A percentile compares a stretch with the other conserved stretches of the same genome.
Evolutionary conservation across 176 grass and related monocot genomes (phyloP).

Genomic region (Oryza punctata): DNA sequence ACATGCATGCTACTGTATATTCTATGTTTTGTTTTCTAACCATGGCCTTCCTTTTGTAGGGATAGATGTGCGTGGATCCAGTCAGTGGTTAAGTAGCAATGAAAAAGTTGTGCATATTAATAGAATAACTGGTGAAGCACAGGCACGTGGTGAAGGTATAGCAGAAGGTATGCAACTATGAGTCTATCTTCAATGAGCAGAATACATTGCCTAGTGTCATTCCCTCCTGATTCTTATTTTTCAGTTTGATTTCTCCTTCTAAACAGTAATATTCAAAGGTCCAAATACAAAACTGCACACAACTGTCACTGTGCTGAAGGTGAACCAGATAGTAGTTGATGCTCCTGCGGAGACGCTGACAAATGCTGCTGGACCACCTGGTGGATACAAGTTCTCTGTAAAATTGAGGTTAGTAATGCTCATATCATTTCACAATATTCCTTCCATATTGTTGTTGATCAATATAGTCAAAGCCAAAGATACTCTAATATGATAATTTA

Average conservation of each 20-base stretch:
- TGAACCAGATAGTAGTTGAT: slow-evolving; percentile 71
- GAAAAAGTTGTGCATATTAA: slow-evolving; percentile 69
- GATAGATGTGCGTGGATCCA: slow-evolving; percentile 46
- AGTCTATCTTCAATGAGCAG: neutral
- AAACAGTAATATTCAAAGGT: slow-evolving; percentile 72
- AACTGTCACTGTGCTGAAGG: slow-evolving; percentile 59
- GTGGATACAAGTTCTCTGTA: slow-evolving; percentile 73
- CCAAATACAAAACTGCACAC: slow-evolving; percentile 75
- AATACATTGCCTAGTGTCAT: slow-evolving; percentile 1
- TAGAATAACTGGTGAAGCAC: slow-evolving; percentile 73
- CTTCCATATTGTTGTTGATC: slow-evolving; percentile 22
- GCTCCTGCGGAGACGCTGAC: slow-evolving; percentile 63
- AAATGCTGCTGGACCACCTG: slow-evolving; percentile 61
- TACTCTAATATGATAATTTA: neutral
- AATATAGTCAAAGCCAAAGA: slow-evolving; percentile 27
- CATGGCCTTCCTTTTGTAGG: slow-evolving; percentile 37
- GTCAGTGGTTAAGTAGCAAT: slow-evolving; percentile 87
- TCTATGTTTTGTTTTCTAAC: slow-evolving; percentile 27
- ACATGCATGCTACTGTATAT: slow-evolving; percentile 10
- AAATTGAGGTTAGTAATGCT: slow-evolving; percentile 66
- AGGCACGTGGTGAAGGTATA: slow-evolving; percentile 63
- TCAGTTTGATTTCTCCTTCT: slow-evolving; percentile 24
- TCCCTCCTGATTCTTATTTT: slow-evolving; percentile 24
- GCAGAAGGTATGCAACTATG: slow-evolving; percentile 64
- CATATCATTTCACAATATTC: slow-evolving; percentile 1